Evolutionary conservation across 257 asterid genomes (phyloP).

Genomic region (Datura wrightii): DNA sequence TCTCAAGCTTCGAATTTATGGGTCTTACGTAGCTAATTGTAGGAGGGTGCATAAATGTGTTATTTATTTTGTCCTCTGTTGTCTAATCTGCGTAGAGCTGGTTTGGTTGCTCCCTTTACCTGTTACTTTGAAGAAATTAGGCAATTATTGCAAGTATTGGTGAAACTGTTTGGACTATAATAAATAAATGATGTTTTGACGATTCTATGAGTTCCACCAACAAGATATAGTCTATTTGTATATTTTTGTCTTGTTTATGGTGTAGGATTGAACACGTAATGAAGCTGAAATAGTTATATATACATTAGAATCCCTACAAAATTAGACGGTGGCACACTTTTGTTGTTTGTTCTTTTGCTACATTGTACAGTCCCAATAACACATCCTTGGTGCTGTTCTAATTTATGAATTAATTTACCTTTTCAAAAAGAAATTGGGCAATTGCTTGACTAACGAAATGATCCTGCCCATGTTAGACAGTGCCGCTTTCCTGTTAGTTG

Average conservation of each 20-base stretch:
- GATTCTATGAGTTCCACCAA: background rate
- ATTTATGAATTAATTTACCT: background rate
- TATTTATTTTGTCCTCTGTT: slow-evolving; percentile 19
- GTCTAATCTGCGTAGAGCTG: background rate
- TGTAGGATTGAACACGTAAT: background rate
- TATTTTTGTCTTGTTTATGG: background rate
- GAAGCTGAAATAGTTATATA: slow-evolving; percentile 18
- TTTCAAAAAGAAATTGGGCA: slow-evolving; percentile 13
- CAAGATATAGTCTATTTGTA: background rate
- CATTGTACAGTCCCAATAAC: slow-evolving; percentile 11
- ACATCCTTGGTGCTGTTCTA: background rate
- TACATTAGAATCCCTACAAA: slow-evolving; percentile 16
- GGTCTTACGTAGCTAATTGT: background rate
- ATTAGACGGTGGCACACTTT: background rate
- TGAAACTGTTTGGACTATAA: background rate
- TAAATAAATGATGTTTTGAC: background rate
- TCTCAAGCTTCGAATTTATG: background rate
- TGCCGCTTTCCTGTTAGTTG: background rate
- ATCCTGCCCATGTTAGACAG: background rate
- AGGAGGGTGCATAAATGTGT: slow-evolving; percentile 9
- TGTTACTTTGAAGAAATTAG: background rate
- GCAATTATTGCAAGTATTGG: background rate
- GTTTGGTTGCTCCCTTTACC: background rate
- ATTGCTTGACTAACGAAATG: background rate
- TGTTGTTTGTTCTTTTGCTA: background rate